Percentiles rank a stretch among this genome's conserved stretches.
phyloP scores from a whole-genome alignment of 2,329 filamentous ascomycete genomes.

The Chrysoporthe puriensis region DNA sequence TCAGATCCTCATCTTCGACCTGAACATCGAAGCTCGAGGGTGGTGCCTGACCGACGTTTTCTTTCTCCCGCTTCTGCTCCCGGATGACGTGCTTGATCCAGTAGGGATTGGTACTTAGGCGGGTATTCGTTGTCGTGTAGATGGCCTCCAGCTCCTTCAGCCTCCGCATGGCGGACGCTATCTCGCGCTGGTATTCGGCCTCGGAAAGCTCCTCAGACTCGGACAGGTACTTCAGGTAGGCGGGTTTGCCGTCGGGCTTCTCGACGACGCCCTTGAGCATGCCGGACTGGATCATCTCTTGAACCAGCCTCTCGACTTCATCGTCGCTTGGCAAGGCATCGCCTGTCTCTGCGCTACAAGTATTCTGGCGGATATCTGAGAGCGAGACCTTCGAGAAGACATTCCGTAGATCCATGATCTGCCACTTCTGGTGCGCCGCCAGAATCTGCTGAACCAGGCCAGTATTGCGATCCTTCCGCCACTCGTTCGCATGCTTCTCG shows the following conservation, averaged over 20 bases:
- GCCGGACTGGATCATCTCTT: slow-evolving; percentile 58
- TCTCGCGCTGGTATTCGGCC: slow-evolving; percentile 51
- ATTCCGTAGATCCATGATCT: slow-evolving; percentile 72
- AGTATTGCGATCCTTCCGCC: slow-evolving; percentile 73
- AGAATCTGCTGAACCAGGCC: slow-evolving; percentile 72
- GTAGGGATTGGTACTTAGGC: slow-evolving; percentile 59
- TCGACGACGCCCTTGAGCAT: slow-evolving; percentile 59
- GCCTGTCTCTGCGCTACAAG: slow-evolving; percentile 59
- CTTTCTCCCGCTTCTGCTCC: slow-evolving; percentile 55
- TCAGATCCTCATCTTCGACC: slow-evolving; percentile 64
- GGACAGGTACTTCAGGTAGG: slow-evolving; percentile 56
- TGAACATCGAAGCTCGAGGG: slow-evolving; percentile 49
- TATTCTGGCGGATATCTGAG: slow-evolving; percentile 53
- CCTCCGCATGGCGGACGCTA: slow-evolving; percentile 45
- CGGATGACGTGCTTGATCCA: slow-evolving; percentile 54
- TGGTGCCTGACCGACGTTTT: slow-evolving; percentile 36
- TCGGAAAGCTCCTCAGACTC: slow-evolving; percentile 51
- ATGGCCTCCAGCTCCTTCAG: slow-evolving; percentile 51
- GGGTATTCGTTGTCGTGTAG: slow-evolving; percentile 56
- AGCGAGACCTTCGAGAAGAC: slow-evolving; percentile 69
- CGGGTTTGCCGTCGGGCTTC: slow-evolving; percentile 44
- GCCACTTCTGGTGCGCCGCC: slow-evolving; percentile 73
- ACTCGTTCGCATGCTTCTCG: slow-evolving; percentile 55
- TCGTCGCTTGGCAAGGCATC: slow-evolving; percentile 45
- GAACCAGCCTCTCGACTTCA: slow-evolving; percentile 51